Conservation (phyloP, 2,329 filamentous ascomycete genomes). For the Fusarium nanum region DNA sequence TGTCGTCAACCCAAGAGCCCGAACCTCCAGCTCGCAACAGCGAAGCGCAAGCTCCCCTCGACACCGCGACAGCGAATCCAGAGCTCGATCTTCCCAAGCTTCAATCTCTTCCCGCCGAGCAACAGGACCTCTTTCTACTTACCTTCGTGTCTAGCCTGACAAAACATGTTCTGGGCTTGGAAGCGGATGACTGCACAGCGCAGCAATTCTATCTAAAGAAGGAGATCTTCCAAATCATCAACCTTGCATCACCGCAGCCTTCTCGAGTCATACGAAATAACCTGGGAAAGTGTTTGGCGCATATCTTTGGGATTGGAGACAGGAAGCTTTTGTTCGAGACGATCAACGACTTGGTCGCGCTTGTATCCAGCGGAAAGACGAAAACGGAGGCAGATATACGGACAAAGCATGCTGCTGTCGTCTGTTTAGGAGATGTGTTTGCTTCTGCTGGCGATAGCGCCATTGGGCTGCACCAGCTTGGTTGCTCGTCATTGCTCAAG, state of each 20-base stretch:
- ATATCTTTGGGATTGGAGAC: constrained; percentile 86
- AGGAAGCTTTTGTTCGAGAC: constrained; percentile 94
- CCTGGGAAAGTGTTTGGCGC: constrained; percentile 83
- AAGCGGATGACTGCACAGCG: constrained; percentile 82
- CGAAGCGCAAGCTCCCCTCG: constrained; percentile 50
- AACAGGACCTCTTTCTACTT: constrained; percentile 94
- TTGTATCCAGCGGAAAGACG: constrained; percentile 78
- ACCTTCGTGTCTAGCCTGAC: constrained; percentile 87
- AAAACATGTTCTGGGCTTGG: constrained; percentile 80
- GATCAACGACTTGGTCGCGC: constrained; percentile 84
- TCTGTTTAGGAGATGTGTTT: constrained; percentile 89
- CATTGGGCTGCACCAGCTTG: constrained; percentile 81
- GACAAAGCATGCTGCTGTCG: constrained; percentile 86
- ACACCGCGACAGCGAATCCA: constrained; percentile 65
- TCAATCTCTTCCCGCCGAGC: constrained; percentile 87
- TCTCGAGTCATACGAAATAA: constrained; percentile 92
- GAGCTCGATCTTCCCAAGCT: constrained; percentile 93
- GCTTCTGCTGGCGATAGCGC: constrained; percentile 94
- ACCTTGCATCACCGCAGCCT: constrained; percentile 83
- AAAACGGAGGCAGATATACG: constrained; percentile 80
- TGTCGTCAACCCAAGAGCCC: constrained; percentile 54
- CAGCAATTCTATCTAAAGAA: constrained; percentile 94
- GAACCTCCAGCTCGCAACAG: constrained; percentile 50
- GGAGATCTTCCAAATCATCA: constrained; percentile 93
- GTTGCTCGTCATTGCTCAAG: constrained; percentile 78